A percentile compares a stretch with the other conserved stretches of the same genome.
phyloP scores from a whole-genome alignment of 1,284 basidiomycete genomes.

The Cutaneotrichosporon dermatis region DNA sequence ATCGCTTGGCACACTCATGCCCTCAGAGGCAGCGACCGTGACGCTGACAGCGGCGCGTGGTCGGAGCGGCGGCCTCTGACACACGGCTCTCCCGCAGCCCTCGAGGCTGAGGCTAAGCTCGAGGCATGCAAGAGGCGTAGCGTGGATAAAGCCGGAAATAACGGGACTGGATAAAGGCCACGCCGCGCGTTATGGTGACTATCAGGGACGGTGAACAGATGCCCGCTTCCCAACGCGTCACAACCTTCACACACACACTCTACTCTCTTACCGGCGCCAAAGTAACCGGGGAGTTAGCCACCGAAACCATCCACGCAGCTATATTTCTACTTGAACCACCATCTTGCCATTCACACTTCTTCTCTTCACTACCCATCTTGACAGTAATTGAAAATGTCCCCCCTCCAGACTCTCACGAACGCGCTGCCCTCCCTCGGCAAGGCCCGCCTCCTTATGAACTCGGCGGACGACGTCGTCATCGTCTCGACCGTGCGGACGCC shows the following conservation, averaged over 20 bases:
- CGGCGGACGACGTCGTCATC: slow-evolving; percentile 83
- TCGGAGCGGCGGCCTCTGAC: too few species aligned
- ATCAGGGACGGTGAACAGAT: background rate
- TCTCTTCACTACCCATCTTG: background rate
- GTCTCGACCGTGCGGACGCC: slow-evolving; percentile 82
- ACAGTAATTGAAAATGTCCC: slow-evolving; percentile 29
- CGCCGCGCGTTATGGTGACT: background rate
- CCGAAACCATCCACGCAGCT: too few species aligned
- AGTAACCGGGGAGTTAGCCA: too few species aligned
- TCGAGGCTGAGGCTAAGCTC: too few species aligned
- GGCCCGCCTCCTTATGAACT: slow-evolving; percentile 56
- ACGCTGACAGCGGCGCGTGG: too few species aligned
- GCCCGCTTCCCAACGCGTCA: background rate
- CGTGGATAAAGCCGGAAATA: background rate
- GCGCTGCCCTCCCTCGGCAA: slow-evolving; percentile 52
- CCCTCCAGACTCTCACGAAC: slow-evolving; percentile 42
- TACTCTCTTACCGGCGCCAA: too few species aligned
- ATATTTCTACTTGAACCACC: background rate
- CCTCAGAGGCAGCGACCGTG: too few species aligned
- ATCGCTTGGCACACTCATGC: background rate
- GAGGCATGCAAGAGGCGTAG: too few species aligned
- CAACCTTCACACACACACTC: background rate
- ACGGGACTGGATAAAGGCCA: background rate
- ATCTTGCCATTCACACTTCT: slow-evolving; percentile 1
- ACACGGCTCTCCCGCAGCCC: too few species aligned